A percentile compares a stretch with the other conserved stretches of the same genome.
These are phyloP conservation scores for Trebouxia sp. DNA, from an alignment of 139 green algal species.

Conservation along the genomic window DNA sequence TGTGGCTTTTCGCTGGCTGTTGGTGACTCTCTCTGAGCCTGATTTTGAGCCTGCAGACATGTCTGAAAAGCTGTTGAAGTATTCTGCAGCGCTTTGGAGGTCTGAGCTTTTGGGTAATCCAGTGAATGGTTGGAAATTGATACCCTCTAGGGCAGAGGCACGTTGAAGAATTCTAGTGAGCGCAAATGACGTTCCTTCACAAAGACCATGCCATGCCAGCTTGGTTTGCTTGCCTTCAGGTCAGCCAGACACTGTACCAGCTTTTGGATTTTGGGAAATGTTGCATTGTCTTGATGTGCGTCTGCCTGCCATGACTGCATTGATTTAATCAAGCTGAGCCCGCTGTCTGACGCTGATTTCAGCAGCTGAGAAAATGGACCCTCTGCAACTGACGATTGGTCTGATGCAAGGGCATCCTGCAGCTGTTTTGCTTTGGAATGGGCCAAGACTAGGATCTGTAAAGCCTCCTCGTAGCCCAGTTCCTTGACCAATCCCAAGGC, in stretches of 20 bases:
- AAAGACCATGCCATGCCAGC: background rate
- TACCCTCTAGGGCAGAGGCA: background rate
- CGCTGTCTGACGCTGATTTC: background rate
- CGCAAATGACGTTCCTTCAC: background rate
- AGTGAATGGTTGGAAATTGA: background rate
- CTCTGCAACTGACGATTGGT: too few relatives aligned
- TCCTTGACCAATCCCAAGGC: background rate
- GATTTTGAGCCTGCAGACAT: background rate
- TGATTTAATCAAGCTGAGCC: too few relatives aligned
- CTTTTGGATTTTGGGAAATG: background rate
- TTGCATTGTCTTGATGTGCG: background rate
- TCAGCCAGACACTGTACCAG: background rate
- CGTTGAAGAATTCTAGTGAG: background rate
- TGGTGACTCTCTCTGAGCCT: background rate
- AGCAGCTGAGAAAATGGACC: too few relatives aligned
- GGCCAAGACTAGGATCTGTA: background rate
- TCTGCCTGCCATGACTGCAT: too few relatives aligned
- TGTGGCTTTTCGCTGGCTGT: background rate
- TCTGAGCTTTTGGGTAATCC: too few relatives aligned
- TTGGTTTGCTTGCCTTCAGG: background rate
- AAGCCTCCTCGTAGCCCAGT: background rate
- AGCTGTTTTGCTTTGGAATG: background rate
- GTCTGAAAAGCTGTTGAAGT: too few relatives aligned
- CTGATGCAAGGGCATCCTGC: background rate
- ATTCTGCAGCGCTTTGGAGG: too few relatives aligned